phyloP scores from a whole-genome alignment of 1,284 basidiomycete species.

The Mycena sp. region DNA sequence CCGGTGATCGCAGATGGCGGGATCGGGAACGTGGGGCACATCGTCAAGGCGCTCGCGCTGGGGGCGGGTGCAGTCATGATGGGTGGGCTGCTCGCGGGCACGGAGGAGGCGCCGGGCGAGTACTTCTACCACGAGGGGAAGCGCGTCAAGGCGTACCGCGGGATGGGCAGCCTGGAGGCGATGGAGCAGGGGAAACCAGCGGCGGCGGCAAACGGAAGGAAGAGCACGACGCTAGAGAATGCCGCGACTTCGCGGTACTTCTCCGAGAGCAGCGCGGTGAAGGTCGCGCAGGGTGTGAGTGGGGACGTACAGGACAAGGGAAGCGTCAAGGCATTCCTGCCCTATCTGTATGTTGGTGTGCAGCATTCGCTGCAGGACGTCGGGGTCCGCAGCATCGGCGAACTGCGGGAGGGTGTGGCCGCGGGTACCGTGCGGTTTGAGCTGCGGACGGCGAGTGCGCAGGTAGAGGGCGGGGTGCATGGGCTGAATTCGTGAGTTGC shows the following conservation, averaged over 20 bases:
- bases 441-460: slow-evolving; percentile 93
- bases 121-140: slow-evolving; percentile 99
- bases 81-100: slow-evolving; percentile 96
- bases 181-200: slow-evolving; percentile 87
- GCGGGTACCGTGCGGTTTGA: slow-evolving; percentile 88
- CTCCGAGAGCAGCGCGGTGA: slow-evolving; percentile 93
- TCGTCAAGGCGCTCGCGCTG: slow-evolving; percentile 95
- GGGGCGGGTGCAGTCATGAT: slow-evolving; percentile 99
- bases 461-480: slow-evolving; percentile 96
- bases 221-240: slow-evolving; percentile 76
- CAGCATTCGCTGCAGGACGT: slow-evolving; percentile 98
- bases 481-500: slow-evolving; percentile 82
- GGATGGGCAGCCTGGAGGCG: slow-evolving; percentile 97
- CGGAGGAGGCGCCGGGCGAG: slow-evolving; percentile 97
- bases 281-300: slow-evolving; percentile 97
- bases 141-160: slow-evolving; percentile 98
- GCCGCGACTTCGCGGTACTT: slow-evolving; percentile 98
- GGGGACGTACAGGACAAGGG: slow-evolving; percentile 99
- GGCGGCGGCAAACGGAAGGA: slow-evolving; percentile 41
- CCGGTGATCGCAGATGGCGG: slow-evolving; percentile 99
- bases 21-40: slow-evolving; percentile 95
- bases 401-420: slow-evolving; percentile 70
- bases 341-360: slow-evolving; percentile 92
- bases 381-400: slow-evolving; percentile 76
- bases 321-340: slow-evolving; percentile 89